These are phyloP conservation scores for Wickerhamomyces sydowiorum DNA, from an alignment of 805 yeast genomes.

Conservation along the genomic window DNA sequence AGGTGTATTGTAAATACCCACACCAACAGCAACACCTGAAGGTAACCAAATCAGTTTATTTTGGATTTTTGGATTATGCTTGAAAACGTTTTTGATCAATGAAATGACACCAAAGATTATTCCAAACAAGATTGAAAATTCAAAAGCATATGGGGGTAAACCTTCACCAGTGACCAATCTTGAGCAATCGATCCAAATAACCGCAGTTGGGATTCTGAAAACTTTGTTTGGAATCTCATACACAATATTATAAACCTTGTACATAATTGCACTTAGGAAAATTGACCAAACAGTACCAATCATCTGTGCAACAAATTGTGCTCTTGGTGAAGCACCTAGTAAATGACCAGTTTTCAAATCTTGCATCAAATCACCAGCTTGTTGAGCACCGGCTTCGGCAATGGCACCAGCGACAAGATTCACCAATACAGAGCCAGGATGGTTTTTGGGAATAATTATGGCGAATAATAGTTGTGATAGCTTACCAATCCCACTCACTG, in stretches of 20 bases:
- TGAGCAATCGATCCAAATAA: conserved; percentile 96
- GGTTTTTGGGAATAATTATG: conserved; percentile 61
- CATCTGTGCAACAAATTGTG: conserved; percentile 86
- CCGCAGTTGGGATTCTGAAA: conserved; percentile 90
- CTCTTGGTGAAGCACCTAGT: conserved; percentile 85
- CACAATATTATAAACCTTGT: conserved; percentile 71
- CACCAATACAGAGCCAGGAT: conserved; percentile 77
- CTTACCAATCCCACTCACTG: conserved; percentile 95
- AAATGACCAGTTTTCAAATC: conserved; percentile 93
- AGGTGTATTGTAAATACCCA: conserved; percentile 92
- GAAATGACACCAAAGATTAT: conserved; percentile 64
- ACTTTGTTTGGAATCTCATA: conserved; percentile 80
- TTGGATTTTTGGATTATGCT: conserved; percentile 29
- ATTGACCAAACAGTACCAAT: conserved; percentile 86
- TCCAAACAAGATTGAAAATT: conserved; percentile 58
- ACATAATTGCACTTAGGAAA: conserved; percentile 73
- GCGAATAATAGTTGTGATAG: conserved; percentile 88
- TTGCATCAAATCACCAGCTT: conserved; percentile 97
- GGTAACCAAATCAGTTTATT: conserved; percentile 60
- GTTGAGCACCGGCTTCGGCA: conserved; percentile 98
- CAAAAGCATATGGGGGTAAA: conserved; percentile 71
- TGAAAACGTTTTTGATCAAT: conserved; percentile 52
- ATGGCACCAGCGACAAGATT: conserved; percentile 94
- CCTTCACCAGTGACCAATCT: conserved; percentile 89
- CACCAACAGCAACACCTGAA: conserved; percentile 95